Evolutionary conservation across 495 filamentous ascomycete species (phyloP), one percentile per base, ranked within the genome.

Genomic region (Pseudevernia furfuracea): DNA sequence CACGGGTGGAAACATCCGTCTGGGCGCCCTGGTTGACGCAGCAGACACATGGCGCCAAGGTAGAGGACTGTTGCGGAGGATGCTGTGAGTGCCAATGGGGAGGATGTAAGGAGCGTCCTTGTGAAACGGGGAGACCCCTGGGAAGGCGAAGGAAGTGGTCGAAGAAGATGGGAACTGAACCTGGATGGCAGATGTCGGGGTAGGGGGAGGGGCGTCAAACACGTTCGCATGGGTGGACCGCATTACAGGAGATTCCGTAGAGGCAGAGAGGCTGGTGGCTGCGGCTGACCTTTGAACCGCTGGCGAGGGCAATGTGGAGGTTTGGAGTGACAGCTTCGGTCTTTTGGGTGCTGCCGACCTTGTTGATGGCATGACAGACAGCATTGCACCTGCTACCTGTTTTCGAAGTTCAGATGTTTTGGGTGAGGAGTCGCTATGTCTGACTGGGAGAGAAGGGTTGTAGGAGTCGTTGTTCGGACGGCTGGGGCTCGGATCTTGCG

Each of bases 151-250:
- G 64, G 75, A 72, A 56, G 74, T 71, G 56, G 70, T 70, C 52
- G 71, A 64, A 71, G 62, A 65, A 59, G 66, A 41, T 63, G 70
- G 72, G 69, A 44, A 70, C 64, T 67, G 64, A 70, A 66, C 58
- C 71, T 64, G 62, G 60, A 63, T 37, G 46, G 62, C 52, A 30
- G 68, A 70, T 15, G 86, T 83, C 41, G 88, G 86, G 58, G 83
- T 79, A 58, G 87, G 84, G 21, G 84, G 85, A n/a, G 82, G 76
- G 39, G 82, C 81, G 37, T 88, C 85, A 71, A 91, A 91, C 62
- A 85, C 84, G 73, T 95, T 94, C 39, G 84, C 85, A 68, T 91
- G 87, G 43, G 90, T 95, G 72, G 93, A 95, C 73, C 89, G 88
- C 30, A 85, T 76, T 7, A 90, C 94, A 9, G 90, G 89, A 11